A percentile compares a stretch with the other conserved stretches of the same genome.
Evolutionary conservation across 2,329 filamentous ascomycete genomes (phyloP).

Genomic region (Ophiostoma sp.): DNA sequence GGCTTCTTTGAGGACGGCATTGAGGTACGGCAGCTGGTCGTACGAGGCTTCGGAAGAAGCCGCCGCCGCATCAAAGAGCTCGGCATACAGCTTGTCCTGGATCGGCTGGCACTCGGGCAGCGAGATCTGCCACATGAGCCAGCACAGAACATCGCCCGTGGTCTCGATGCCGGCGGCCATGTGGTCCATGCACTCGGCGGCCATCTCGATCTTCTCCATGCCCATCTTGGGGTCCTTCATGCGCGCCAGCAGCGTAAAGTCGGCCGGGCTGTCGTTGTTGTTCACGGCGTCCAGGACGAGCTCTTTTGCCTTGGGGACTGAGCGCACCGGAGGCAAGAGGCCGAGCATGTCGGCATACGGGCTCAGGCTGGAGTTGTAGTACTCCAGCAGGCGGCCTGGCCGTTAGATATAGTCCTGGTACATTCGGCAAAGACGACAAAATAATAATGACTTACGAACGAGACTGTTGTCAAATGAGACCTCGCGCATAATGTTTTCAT

Average conservation of each 20-base stretch:
- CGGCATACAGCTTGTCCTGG: conserved; percentile 49
- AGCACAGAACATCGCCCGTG: conserved; percentile 62
- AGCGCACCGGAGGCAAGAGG: conserved; percentile 49
- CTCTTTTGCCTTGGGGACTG: conserved; percentile 53
- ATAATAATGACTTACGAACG: conserved; percentile 37
- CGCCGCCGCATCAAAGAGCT: conserved; percentile 34
- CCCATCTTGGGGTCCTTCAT: conserved; percentile 42
- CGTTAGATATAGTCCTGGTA: neutral
- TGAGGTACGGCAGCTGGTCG: conserved; percentile 53
- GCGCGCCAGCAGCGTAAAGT: conserved; percentile 54
- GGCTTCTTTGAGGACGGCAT: conserved; percentile 58
- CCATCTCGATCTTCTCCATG: conserved; percentile 50
- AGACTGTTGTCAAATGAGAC: conserved; percentile 62
- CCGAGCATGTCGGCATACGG: conserved; percentile 42
- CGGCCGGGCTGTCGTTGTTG: conserved; percentile 41
- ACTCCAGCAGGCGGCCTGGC: conserved; percentile 50
- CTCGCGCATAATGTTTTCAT: conserved; percentile 63
- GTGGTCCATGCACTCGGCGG: conserved; percentile 60
- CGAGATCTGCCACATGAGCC: conserved; percentile 57
- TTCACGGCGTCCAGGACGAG: conserved; percentile 51
- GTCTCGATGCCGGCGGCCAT: conserved; percentile 68
- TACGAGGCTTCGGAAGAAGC: conserved; percentile 28
- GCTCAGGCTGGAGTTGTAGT: conserved; percentile 50
- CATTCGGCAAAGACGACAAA: conserved; percentile 3
- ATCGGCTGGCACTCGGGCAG: conserved; percentile 47